Evolutionary conservation across 441 rosid species (phyloP).

Genomic region (Flueggea neowawraea): DNA sequence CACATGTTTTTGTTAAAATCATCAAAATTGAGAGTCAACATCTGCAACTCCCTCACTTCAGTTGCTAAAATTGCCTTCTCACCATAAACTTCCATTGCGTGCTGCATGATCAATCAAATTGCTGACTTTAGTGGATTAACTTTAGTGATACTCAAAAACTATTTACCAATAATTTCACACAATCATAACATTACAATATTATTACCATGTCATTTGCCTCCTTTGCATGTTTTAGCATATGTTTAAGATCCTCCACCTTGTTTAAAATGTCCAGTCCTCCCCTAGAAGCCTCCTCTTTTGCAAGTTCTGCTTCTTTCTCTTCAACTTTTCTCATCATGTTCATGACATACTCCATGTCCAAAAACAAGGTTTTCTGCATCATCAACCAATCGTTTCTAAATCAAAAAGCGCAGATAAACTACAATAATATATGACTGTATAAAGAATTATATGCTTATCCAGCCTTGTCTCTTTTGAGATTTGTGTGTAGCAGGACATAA

Average conservation of each 20-base stretch:
- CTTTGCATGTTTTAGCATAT: conserved; percentile 55
- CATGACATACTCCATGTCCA: conserved; percentile 72
- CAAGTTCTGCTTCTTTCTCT: conserved; percentile 64
- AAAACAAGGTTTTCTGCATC: conserved; percentile 71
- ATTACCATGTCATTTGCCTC: conserved; percentile 79
- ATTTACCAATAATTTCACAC: not conserved
- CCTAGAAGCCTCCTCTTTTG: conserved; percentile 65
- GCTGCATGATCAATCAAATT: conserved; percentile 35
- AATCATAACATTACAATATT: conserved; percentile 1
- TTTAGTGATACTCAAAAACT: not conserved
- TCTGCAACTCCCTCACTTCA: conserved; percentile 82
- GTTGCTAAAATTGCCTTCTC: conserved; percentile 82
- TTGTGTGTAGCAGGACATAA: no score
- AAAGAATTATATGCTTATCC: not conserved
- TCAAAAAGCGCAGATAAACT: not conserved
- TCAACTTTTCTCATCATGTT: conserved; percentile 63
- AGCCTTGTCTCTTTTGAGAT: not conserved
- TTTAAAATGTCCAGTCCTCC: conserved; percentile 51
- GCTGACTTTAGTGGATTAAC: not conserved
- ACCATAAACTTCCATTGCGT: conserved; percentile 86
- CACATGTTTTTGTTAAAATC: no score
- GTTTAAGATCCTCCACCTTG: conserved; percentile 62
- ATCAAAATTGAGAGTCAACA: no score
- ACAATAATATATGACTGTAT: not conserved
- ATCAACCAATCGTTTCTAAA: conserved; percentile 5